phyloP scores from a whole-genome alignment of 352 stramenopile genomes.

The Pythium biforme region DNA sequence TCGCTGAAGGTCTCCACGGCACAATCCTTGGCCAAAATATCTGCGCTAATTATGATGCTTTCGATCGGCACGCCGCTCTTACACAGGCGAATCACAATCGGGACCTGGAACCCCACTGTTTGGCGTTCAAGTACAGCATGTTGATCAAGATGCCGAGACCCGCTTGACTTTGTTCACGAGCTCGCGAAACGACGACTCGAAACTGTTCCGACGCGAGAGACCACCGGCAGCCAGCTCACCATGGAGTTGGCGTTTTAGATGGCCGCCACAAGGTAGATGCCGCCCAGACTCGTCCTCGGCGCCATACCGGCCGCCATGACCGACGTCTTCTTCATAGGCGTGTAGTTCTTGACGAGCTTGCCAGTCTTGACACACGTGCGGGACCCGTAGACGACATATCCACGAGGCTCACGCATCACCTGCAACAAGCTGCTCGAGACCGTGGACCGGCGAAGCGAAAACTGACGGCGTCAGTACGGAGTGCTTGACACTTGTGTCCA shows the following conservation, averaged over 20 bases:
- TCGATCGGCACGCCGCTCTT: conserved; percentile 80
- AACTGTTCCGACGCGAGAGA: conserved; percentile 65
- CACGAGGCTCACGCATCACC: conserved; percentile 35
- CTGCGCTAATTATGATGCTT: conserved; percentile 85
- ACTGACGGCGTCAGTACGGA: conserved; percentile 26
- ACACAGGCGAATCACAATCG: conserved; percentile 81
- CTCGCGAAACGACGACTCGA: conserved; percentile 61
- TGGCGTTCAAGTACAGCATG: conserved; percentile 89
- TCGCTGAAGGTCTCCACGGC: conserved; percentile 78
- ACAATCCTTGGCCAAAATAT: conserved; percentile 78
- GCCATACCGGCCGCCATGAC: conserved; percentile 86
- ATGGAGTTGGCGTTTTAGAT: conserved; percentile 75
- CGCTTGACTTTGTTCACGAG: conserved; percentile 69
- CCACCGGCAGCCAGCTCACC: conserved; percentile 78
- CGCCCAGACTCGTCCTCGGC: conserved; percentile 76
- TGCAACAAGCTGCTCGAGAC: conserved; percentile 45
- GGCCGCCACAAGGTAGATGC: conserved; percentile 80
- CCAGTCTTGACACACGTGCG: conserved; percentile 37
- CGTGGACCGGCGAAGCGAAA: conserved; percentile 32
- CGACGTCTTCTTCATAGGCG: conserved; percentile 64
- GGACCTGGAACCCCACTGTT: conserved; percentile 90
- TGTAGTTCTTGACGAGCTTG: conserved; percentile 72
- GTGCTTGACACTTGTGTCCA: conserved; percentile 49
- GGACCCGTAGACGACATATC: conserved; percentile 49
- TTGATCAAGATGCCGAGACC: conserved; percentile 82